Base-by-base conservation (phyloP, 495 filamentous ascomycete genomes). In the Annulohypoxylon nitens region DNA sequence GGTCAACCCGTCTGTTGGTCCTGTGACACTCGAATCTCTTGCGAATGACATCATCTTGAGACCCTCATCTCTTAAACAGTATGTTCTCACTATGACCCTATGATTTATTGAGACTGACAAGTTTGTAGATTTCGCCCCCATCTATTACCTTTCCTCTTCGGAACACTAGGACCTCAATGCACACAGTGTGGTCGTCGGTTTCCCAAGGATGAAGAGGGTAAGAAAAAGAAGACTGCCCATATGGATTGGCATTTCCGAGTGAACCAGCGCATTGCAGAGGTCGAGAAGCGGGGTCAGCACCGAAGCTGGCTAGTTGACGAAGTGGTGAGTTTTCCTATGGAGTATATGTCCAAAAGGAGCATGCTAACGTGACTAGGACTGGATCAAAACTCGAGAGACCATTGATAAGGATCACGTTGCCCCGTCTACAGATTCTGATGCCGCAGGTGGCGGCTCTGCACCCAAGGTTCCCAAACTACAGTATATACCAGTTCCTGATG, bases 241-340 rank as follows among this genome's bases (percentile, higher is more conserved):
- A 87, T 98, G 80, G 96, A 99, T 79, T 98, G 95, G 96, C 96
- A 99, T 79, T 99, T 99, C 83, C 88, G 90, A 33, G 95, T 95
- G 2, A 95, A 97, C 78, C 92, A 93, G 78, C 92, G 95, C 25
- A 91, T 96, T 83, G 88, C 89, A 5, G 95, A 98, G 45, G 89
- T 89, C 43, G 88, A 91, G 70, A 92, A 90, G 78, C 88, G 93
- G 47, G 94, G 92, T 9, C 92, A 97, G 73, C 93, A 93, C 75
- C 89, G 96, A 36, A 94, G 92, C 79, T 98, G 93, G 93, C 97
- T 96, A 78, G 91, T 97, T 54, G 93, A 94, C 77, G 93, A 97
- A 83, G 83, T 92, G 87, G 93, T 95, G 85, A 81, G 91, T 86
- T 54, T 63, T 48, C n/a, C 47, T 33, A 9, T 5, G 23, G 61